Conservation (phyloP, 2,329 filamentous ascomycete species). For the Torrubiellomyces zombiae region DNA sequence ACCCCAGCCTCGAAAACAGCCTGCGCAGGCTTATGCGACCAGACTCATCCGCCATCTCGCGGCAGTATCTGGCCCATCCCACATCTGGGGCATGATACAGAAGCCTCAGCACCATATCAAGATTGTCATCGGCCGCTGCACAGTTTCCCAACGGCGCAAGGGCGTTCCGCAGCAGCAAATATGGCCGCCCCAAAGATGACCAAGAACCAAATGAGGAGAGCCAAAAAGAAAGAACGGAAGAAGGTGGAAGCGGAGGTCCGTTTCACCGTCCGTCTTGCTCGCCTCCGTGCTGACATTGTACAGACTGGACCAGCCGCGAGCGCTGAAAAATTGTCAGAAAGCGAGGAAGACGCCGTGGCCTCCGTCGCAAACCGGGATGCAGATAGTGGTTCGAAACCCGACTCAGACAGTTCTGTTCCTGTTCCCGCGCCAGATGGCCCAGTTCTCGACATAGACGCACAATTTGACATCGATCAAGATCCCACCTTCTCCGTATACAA, state of each 20-base stretch:
- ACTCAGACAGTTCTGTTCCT: too few species aligned
- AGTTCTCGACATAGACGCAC: constrained; percentile 42
- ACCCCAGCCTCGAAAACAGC: too few species aligned
- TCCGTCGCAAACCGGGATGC: too few species aligned
- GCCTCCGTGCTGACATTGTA: too few species aligned
- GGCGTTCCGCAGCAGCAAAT: constrained; percentile 11
- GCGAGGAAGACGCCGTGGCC: too few species aligned
- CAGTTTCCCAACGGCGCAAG: constrained; percentile 17
- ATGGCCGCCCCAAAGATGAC: constrained; percentile 60
- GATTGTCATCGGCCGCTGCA: constrained; percentile 17
- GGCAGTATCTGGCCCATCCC: too few species aligned
- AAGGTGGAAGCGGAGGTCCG: constrained; percentile 40
- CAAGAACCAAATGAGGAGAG: constrained; percentile 86
- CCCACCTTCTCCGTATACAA: constrained; percentile 73
- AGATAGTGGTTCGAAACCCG: too few species aligned
- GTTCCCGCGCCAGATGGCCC: constrained; percentile 26
- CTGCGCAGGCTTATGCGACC: too few species aligned
- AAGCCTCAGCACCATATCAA: constrained; percentile 21
- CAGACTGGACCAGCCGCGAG: too few species aligned
- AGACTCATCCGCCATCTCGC: too few species aligned
- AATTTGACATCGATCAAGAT: constrained; percentile 52
- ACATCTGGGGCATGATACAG: constrained; percentile 14
- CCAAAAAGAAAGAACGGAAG: constrained; percentile 89
- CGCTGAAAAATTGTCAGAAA: too few species aligned
- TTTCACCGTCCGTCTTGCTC: background rate